Conservation (phyloP, 2,329 filamentous ascomycete genomes). For the Clarireedia monteithiana region DNA sequence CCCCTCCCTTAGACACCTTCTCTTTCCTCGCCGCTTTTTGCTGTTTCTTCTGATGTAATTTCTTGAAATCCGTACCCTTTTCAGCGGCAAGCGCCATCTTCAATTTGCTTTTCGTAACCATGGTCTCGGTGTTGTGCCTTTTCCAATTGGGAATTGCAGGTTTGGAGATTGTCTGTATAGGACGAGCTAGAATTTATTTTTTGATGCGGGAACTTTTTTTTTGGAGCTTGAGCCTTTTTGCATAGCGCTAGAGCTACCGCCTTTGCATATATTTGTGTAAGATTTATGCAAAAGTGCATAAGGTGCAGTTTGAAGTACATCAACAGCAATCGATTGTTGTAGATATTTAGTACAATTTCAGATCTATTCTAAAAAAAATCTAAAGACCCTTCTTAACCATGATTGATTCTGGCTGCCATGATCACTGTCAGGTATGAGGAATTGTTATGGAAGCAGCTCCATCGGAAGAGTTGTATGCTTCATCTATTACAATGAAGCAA, state of each 20-base stretch:
- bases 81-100: constrained; percentile 47
- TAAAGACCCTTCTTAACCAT: no score
- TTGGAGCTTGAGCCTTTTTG: constrained; percentile 7
- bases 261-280: constrained; percentile 1
- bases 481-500: no score
- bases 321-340: no score
- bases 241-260: constrained; percentile 2
- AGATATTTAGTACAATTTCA: no score
- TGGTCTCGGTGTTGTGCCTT: constrained; percentile 17
- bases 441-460: no score
- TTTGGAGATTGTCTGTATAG: constrained; percentile 1
- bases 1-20: constrained; percentile 38
- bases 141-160: constrained; percentile 4
- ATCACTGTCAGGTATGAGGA: no score
- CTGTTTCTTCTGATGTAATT: constrained; percentile 33
- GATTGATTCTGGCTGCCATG: no score
- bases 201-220: constrained; percentile 11
- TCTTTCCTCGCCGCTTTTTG: constrained; percentile 36
- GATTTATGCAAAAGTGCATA: neutral
- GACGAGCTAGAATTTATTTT: constrained; percentile 10
- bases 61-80: constrained; percentile 46
- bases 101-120: constrained; percentile 37
- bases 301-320: no score
- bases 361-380: no score
- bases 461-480: no score